A percentile compares a stretch with the other conserved stretches of the same genome.
Evolutionary conservation across 148 eudicot genomes (phyloP).

Genomic region (Rhododendron griersonianum): DNA sequence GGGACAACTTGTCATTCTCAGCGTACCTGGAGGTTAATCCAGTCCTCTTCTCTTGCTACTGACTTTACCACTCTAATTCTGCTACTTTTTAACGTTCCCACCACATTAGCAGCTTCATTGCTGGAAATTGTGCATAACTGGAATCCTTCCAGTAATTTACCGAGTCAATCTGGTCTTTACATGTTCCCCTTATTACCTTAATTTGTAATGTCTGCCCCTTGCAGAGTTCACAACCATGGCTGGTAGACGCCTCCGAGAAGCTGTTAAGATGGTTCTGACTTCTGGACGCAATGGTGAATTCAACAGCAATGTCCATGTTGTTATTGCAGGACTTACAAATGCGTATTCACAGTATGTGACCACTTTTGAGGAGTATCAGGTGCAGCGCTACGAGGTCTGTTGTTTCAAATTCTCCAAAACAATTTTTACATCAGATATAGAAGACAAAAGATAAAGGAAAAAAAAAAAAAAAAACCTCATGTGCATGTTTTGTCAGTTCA

Average conservation of each 20-base stretch:
- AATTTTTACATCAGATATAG: not conserved
- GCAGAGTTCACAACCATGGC: slow-evolving; percentile 97
- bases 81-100: not conserved
- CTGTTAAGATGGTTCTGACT: slow-evolving; percentile 57
- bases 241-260: slow-evolving; percentile 96
- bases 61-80: not conserved
- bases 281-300: slow-evolving; percentile 45
- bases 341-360: slow-evolving; percentile 92
- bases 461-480: not conserved
- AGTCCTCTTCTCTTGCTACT: slow-evolving; percentile 11
- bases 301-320: slow-evolving; percentile 54
- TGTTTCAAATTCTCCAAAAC: not conserved
- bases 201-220: not conserved
- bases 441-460: not conserved
- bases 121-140: not conserved
- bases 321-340: slow-evolving; percentile 90
- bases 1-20: slow-evolving; percentile 87
- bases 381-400: slow-evolving; percentile 96
- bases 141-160: not conserved
- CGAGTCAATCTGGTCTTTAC: not conserved
- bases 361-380: slow-evolving; percentile 85
- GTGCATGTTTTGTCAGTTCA: not conserved
- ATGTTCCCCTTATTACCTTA: not conserved
- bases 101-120: not conserved
- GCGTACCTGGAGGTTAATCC: slow-evolving; percentile 85